These are phyloP conservation scores for Conringia planisiliqua DNA, from an alignment of 345 rosid species.

Conservation along the genomic window DNA sequence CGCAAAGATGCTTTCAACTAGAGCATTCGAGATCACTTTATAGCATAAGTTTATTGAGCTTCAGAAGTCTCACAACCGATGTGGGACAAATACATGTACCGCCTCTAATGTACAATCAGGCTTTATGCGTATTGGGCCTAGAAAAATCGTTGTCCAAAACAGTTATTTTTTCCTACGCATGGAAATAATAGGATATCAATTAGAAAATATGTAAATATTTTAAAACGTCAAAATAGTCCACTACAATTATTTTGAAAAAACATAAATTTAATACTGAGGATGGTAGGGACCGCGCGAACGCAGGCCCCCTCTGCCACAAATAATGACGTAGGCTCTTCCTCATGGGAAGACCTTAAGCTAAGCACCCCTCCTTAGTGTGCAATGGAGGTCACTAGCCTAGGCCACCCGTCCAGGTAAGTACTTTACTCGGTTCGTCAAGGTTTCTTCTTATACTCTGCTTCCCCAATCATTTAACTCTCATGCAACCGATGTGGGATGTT, in stretches of 20 bases:
- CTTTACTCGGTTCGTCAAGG: no score
- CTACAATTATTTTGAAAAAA: no score
- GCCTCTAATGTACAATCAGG: not conserved
- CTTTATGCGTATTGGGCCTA: not conserved
- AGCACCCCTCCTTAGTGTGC: not conserved
- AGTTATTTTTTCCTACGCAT: no score
- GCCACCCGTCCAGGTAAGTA: constrained; percentile 3
- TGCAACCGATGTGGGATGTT: not conserved
- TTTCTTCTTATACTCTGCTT: not conserved
- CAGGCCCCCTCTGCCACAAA: constrained; percentile 4
- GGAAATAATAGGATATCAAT: no score
- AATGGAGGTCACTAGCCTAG: not conserved
- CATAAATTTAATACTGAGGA: not conserved
- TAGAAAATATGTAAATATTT: no score
- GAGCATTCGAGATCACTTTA: not conserved
- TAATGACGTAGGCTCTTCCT: not conserved
- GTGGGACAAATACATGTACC: not conserved
- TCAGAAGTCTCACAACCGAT: not conserved
- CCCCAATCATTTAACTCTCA: not conserved
- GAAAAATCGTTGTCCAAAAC: not conserved
- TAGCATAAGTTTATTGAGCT: not conserved
- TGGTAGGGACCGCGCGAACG: constrained; percentile 13
- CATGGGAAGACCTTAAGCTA: not conserved
- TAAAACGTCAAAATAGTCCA: no score
- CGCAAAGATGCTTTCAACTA: not conserved